Evolutionary conservation across 1,284 basidiomycete genomes (phyloP).

Genomic region (Hymenochaete sp.): DNA sequence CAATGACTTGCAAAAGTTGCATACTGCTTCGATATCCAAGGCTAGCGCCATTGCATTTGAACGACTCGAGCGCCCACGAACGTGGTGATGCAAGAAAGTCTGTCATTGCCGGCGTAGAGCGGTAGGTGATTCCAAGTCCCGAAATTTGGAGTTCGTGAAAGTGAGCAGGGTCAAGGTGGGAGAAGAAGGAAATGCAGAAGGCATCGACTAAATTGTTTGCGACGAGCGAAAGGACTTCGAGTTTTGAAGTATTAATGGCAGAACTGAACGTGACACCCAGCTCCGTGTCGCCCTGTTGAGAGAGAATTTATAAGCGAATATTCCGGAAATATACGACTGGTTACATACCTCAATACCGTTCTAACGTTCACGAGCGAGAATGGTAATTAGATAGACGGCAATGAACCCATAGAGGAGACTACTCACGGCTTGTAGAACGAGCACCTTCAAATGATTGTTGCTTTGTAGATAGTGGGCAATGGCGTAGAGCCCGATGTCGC

Average conservation of each 20-base stretch:
- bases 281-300: constrained; percentile 34
- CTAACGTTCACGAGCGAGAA: constrained; percentile 8
- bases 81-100: constrained; percentile 45
- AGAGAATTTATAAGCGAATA: constrained; percentile 8
- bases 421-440: constrained; percentile 53
- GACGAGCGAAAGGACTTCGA: constrained; percentile 38
- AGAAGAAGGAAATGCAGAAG: constrained; percentile 44
- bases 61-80: constrained; percentile 37
- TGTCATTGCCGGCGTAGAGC: constrained; percentile 36
- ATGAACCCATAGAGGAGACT: constrained; percentile 16
- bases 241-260: constrained; percentile 41
- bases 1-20: constrained; percentile 38
- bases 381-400: not conserved
- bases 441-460: constrained; percentile 36
- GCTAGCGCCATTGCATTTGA: constrained; percentile 50
- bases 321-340: not conserved
- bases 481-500: constrained; percentile 44
- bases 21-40: constrained; percentile 39
- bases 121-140: constrained; percentile 40
- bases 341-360: constrained; percentile 21
- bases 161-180: constrained; percentile 35
- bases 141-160: constrained; percentile 51
- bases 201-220: constrained; percentile 39
- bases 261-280: constrained; percentile 31
- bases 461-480: constrained; percentile 44